These are phyloP conservation scores for Aspergillus japonicus DNA, from an alignment of 2,329 filamentous ascomycete species.

Conservation along the genomic window DNA sequence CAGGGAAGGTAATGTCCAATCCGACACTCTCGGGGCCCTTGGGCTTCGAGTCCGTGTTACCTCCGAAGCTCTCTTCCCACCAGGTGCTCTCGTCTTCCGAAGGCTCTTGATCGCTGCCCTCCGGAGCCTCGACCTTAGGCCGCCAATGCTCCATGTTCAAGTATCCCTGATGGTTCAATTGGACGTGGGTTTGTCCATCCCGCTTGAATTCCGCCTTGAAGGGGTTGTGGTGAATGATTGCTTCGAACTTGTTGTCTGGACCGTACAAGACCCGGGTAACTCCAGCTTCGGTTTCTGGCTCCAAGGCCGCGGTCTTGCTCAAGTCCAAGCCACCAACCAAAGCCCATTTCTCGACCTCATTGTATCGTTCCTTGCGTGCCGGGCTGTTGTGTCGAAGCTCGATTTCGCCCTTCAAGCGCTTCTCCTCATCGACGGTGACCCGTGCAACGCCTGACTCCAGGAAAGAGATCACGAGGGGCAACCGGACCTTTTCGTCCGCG, in stretches of 20 bases:
- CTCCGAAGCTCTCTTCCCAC: conserved; percentile 97
- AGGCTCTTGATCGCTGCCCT: conserved; percentile 49
- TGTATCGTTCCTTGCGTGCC: conserved; percentile 87
- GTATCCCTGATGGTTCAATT: conserved; percentile 84
- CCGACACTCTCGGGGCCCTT: conserved; percentile 88
- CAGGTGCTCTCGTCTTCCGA: conserved; percentile 72
- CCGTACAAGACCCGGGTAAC: conserved; percentile 77
- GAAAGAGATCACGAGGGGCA: conserved; percentile 85
- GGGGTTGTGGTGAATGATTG: conserved; percentile 77
- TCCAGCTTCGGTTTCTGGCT: conserved; percentile 63
- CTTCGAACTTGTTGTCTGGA: conserved; percentile 71
- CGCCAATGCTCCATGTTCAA: conserved; percentile 97
- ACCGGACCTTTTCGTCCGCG: conserved; percentile 66
- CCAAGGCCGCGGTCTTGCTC: conserved; percentile 69
- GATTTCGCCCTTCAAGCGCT: conserved; percentile 82
- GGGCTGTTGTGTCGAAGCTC: conserved; percentile 80
- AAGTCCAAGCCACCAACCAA: conserved; percentile 76
- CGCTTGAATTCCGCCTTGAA: conserved; percentile 85
- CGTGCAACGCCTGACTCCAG: conserved; percentile 85
- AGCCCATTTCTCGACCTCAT: conserved; percentile 82
- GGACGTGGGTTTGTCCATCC: conserved; percentile 77
- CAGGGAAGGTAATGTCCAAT: conserved; percentile 87
- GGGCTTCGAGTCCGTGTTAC: conserved; percentile 94
- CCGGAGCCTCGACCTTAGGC: conserved; percentile 70
- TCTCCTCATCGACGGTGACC: conserved; percentile 88